Evolutionary conservation across 768 basidiomycete species (phyloP).

Genomic region (Rhodotorula diobovata): DNA sequence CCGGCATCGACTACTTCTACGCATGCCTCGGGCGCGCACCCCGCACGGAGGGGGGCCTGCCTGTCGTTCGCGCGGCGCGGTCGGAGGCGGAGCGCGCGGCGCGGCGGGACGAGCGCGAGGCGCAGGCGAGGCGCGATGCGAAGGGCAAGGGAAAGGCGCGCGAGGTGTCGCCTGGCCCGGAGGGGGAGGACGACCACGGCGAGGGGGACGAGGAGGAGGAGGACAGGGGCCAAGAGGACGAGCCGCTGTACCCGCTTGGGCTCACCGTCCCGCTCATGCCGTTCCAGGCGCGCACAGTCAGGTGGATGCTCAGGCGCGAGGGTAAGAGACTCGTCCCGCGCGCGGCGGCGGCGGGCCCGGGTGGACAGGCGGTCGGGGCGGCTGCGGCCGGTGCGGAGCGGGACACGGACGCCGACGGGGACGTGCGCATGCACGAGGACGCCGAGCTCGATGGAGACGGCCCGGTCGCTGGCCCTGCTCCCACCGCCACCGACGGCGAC

Average conservation of each 20-base stretch:
- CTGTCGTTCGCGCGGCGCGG: not conserved
- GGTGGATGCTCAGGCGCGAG: slow-evolving; percentile 46
- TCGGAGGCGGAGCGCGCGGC: not conserved
- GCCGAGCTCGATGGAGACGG: not conserved
- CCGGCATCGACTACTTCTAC: slow-evolving; percentile 33
- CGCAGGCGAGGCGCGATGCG: slow-evolving; percentile 1
- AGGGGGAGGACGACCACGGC: not conserved
- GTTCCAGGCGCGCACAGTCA: slow-evolving; percentile 48
- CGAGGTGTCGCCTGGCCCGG: too few relatives aligned
- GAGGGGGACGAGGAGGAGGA: not conserved
- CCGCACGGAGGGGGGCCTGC: slow-evolving; percentile 2
- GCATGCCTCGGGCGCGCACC: slow-evolving; percentile 17
- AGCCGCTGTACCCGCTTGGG: slow-evolving; percentile 43
- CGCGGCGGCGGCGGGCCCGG: not conserved
- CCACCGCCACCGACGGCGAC: not conserved
- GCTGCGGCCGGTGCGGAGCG: not conserved
- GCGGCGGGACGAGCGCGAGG: slow-evolving; percentile 3
- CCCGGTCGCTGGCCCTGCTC: not conserved
- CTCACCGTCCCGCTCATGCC: slow-evolving; percentile 47
- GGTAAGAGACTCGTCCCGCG: slow-evolving; percentile 25
- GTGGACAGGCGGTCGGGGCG: not conserved
- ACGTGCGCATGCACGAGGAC: not conserved
- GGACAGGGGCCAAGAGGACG: slow-evolving; percentile 17
- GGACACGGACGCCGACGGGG: not conserved
- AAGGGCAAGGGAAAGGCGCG: slow-evolving; percentile 30